These are phyloP conservation scores for Dothideomycetes sp. DNA, from an alignment of 2,329 filamentous ascomycete genomes.

Conservation along the genomic window DNA sequence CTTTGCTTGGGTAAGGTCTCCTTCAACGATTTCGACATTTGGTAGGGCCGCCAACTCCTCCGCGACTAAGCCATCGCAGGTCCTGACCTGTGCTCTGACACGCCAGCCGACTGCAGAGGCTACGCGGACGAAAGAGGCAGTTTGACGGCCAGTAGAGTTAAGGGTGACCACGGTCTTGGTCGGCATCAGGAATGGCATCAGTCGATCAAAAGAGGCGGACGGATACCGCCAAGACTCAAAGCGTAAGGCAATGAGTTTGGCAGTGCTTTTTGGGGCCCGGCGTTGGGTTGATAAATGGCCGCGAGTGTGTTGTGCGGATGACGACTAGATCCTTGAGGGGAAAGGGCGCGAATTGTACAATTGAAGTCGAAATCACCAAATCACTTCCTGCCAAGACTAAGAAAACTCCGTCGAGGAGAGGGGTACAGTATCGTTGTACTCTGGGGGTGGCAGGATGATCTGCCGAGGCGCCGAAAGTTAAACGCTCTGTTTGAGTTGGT, in stretches of 20 bases:
- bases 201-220: not conserved
- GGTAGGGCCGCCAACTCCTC: constrained; percentile 73
- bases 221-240: constrained; percentile 1
- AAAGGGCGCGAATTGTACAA: no score
- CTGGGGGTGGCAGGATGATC: no score
- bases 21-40: constrained; percentile 64
- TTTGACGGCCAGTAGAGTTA: constrained; percentile 91
- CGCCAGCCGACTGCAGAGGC: constrained; percentile 87
- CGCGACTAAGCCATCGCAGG: constrained; percentile 76
- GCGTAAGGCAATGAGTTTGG: constrained; percentile 3
- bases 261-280: not conserved
- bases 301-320: not conserved
- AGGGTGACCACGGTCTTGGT: constrained; percentile 82
- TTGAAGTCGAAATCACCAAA: no score
- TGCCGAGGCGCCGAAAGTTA: not conserved
- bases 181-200: constrained; percentile 18
- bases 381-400: not conserved
- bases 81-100: constrained; percentile 84
- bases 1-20: constrained; percentile 45
- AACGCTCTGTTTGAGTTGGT: no score
- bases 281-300: not conserved
- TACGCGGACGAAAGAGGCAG: constrained; percentile 87
- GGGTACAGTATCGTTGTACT: no score
- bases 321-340: no score
- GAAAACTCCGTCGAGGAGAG: not conserved